A percentile compares a stretch with the other conserved stretches of the same genome.
phyloP scores from a whole-genome alignment of 495 filamentous ascomycete species.

The Rhypophila decipiens region DNA sequence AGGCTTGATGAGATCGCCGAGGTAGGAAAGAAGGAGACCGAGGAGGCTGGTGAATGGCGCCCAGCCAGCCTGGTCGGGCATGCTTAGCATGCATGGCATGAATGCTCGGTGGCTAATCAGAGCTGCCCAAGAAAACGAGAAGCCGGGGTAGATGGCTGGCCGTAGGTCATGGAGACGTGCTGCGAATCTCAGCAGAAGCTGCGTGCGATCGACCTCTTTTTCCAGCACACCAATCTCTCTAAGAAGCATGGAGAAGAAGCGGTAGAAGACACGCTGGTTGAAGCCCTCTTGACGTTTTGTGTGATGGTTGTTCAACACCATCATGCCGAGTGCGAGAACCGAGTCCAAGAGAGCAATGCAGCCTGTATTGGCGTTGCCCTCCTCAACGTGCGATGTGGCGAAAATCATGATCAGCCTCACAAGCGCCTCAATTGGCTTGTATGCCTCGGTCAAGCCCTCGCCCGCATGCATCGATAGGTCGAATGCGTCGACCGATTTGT shows the following conservation, averaged over 20 bases:
- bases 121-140: conserved; percentile 76
- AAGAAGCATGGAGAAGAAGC: conserved; percentile 79
- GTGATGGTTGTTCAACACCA: conserved; percentile 82
- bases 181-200: conserved; percentile 66
- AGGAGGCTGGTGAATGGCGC: conserved; percentile 67
- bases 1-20: conserved; percentile 75
- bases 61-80: conserved; percentile 68
- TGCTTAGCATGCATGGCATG: conserved; percentile 69
- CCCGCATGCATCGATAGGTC: conserved; percentile 57
- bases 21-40: conserved; percentile 63
- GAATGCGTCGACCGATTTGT: conserved; percentile 67
- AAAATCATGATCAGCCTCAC: conserved; percentile 75
- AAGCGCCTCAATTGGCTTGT: conserved; percentile 75
- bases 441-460: conserved; percentile 61
- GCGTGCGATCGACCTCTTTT: conserved; percentile 53
- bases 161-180: conserved; percentile 68
- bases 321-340: conserved; percentile 64
- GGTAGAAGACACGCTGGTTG: conserved; percentile 85
- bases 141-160: conserved; percentile 69
- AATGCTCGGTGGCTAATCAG: conserved; percentile 82
- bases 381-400: conserved; percentile 55
- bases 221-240: conserved; percentile 47
- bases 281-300: conserved; percentile 73
- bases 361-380: conserved; percentile 38
- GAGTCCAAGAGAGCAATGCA: conserved; percentile 66